Conservation (phyloP, 106 monocot species). For the Allium fistulosum region DNA sequence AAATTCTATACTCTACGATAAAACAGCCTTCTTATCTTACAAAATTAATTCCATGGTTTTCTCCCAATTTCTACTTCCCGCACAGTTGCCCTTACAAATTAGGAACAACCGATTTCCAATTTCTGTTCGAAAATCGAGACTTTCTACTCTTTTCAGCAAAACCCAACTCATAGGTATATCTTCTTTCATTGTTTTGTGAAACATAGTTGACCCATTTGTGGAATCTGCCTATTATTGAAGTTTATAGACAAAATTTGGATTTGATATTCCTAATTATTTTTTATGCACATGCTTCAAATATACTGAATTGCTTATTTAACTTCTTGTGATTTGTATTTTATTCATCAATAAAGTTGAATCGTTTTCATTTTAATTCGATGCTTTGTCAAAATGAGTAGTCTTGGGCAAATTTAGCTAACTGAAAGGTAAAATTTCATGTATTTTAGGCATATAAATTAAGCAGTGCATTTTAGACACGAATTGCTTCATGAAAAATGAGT, state of each 20-base stretch:
- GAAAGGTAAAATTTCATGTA: too few relatives aligned
- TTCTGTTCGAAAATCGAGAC: neutral
- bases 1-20: too few relatives aligned
- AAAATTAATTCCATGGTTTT: neutral
- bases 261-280: neutral
- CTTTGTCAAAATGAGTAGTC: neutral
- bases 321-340: neutral
- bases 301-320: neutral
- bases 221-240: neutral
- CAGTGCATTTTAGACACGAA: too few relatives aligned
- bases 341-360: too few relatives aligned
- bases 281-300: neutral
- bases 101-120: neutral
- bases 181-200: neutral
- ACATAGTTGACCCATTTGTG: neutral
- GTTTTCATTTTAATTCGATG: neutral
- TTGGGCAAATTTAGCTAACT: too few relatives aligned
- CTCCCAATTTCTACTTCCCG: neutral
- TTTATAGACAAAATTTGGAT: neutral
- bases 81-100: neutral
- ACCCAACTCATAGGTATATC: neutral
- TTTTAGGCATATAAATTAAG: too few relatives aligned
- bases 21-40: too few relatives aligned
- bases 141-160: neutral
- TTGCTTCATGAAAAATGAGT: too few relatives aligned